Evolutionary conservation across 2,329 filamentous ascomycete genomes (phyloP), one percentile per base, ranked within the genome.

Genomic region (Aspergillaceae sp.): DNA sequence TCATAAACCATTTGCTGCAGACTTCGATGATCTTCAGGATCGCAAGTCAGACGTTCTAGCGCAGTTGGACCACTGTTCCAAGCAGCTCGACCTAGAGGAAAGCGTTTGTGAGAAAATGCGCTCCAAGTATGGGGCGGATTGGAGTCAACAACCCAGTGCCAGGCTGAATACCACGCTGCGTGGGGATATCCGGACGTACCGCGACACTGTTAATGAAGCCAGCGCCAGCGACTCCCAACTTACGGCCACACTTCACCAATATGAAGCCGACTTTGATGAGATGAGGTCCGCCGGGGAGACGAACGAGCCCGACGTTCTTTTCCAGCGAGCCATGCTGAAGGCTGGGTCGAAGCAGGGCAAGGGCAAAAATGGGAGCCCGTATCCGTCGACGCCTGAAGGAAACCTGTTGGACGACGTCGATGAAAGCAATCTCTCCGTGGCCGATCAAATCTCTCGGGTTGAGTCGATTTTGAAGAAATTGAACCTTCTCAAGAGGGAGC

Each of bases 51-150:
- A 79, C 1, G 86, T 96, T 8, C 65, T 87, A 28, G 74, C 75
- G 2, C 78, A 82, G 2, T 67, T 98, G 46, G 89, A 96, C 47
- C 80, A 79, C 47, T 87, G 87, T 57, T 82, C 83, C 46, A 94
- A 94, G 64, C 86, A 94, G 59, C 71, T 98, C 37, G 92, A 98
- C 56, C 89, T 92, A 82, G 92, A 98, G 66, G 94, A 97, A 69
- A 94, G 87, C 46, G 87, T 97, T 0, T 98, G 92, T 64, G 92
- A 98, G 66, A 98, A 97, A 74, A 98, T 98, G 92, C 81, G 92
- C 41, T 94, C 89, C 8, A 98, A 98, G 65, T 97, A 97, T 63
- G 90, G 91, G 46, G 78, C 77, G 29, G 91, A 97, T 45, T 98
- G 92, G 92, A 95, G 88, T 11, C 92, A 98, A 60, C 92, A 98